Base-by-base conservation (phyloP, 2,329 filamentous ascomycete species). In the Macrophomina pseudophaseolina region DNA sequence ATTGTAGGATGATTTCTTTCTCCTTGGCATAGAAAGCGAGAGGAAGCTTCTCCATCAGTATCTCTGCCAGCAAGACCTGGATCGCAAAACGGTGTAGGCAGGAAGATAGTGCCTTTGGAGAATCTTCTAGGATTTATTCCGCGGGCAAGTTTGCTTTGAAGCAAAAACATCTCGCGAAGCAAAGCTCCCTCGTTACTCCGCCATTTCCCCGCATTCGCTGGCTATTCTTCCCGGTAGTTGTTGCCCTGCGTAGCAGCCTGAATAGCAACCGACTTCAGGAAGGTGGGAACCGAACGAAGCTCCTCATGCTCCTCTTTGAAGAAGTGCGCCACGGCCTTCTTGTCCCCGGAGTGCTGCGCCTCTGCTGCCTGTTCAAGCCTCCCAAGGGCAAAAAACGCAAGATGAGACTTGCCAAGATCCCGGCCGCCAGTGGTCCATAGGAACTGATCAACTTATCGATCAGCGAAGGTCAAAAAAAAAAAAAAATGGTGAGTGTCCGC, bases 381-480 rank as follows among this genome's bases (percentile, higher is more conserved):
- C 0, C 69, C 69, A 18, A 67, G 16, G 8, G 28, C 53, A 44
- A 66, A 42, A 51, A 66, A 51, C 12, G 73, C 76, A 0, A 80
- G 60, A 11, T 76, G 73, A 14, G 76, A 77, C 44, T 80, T 80
- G 0, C 78, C 78, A 0, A 72, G 70, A 1, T 78, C 78, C 1
- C 76, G 71, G 0, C 69, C 60, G 2, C 74, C 76, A 0, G 69
- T 68, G 4, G 80, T 67, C n/a, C 72, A 74, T 1, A 80, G 70
- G 0, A 78, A 14, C 6, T 67, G 67, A 11, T 52, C 38, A 0
- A 68, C 40, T 0, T 69, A 67, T 14, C 70, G 62, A 1, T 68
- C 69, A 0, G 69, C 40, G 72, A 76, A 80, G 1, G 70, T 42
- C 8, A 23, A 23, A 23, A 23, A 23, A 23, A 23, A 23, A 23